A percentile compares a stretch with the other conserved stretches of the same genome.
Evolutionary conservation across 441 rosid species (phyloP).

Genomic region (Gossypium davidsonii): DNA sequence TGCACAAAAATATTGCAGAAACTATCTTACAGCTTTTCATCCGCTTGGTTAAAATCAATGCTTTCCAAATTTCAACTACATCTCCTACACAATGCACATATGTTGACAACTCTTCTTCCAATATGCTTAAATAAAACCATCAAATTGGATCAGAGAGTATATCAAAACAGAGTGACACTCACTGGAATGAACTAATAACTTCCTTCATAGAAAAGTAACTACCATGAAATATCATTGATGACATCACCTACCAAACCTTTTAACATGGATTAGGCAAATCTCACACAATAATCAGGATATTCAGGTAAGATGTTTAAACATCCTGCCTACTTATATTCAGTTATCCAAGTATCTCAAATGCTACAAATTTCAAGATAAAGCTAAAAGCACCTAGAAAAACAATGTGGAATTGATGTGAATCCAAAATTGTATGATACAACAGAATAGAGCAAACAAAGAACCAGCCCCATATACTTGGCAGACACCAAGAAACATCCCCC

Average conservation of each 20-base stretch:
- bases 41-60: not conserved
- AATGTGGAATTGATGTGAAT: not conserved
- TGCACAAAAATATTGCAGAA: not conserved
- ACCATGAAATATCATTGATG: not conserved
- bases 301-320: not conserved
- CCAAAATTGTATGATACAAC: not conserved
- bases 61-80: not conserved
- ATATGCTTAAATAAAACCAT: not conserved
- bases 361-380: not conserved
- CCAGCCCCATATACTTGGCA: not conserved
- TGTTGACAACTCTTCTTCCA: not conserved
- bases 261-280: not conserved
- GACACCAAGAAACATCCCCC: not conserved
- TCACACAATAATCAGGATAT: not conserved
- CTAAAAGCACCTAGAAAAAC: not conserved
- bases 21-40: not conserved
- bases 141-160: not conserved
- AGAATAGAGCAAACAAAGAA: not conserved
- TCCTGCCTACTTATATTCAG: not conserved
- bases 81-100: not conserved
- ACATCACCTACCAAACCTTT: not conserved
- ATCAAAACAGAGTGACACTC: not conserved
- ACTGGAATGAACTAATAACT: not conserved
- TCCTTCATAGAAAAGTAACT: not conserved
- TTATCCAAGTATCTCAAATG: not conserved